Evolutionary conservation across 2,329 filamentous ascomycete genomes (phyloP).

Genomic region (Lecanicillium sp.): DNA sequence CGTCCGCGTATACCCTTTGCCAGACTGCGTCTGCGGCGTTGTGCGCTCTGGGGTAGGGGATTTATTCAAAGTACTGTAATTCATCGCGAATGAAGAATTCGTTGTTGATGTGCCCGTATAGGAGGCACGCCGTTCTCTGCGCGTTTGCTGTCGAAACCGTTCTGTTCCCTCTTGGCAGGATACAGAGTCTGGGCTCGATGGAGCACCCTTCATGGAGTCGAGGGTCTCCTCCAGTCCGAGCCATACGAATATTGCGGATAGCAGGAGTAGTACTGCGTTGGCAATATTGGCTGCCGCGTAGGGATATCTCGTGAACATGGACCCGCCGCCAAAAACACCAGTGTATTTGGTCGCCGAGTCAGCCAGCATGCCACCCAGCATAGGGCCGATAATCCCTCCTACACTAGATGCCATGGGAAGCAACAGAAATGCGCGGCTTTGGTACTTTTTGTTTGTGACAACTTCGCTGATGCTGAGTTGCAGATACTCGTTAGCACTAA

Average conservation of each 20-base stretch:
- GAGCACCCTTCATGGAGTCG: conserved; percentile 37
- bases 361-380: conserved; percentile 62
- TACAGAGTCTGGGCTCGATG: conserved; percentile 34
- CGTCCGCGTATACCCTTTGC: conserved; percentile 36
- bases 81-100: too few species aligned
- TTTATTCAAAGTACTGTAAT: too few species aligned
- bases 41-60: too few species aligned
- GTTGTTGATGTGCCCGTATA: too few species aligned
- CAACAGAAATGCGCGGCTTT: conserved; percentile 65
- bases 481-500: too few species aligned
- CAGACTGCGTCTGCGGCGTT: too few species aligned
- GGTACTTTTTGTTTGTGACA: conserved; percentile 56
- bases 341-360: conserved; percentile 57
- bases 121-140: conserved; percentile 4
- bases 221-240: conserved; percentile 49
- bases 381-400: conserved; percentile 65
- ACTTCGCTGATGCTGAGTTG: conserved; percentile 56
- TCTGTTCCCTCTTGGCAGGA: conserved; percentile 34
- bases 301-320: conserved; percentile 42
- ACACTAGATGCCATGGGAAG: conserved; percentile 72
- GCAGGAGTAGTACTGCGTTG: conserved; percentile 41
- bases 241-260: conserved; percentile 39
- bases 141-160: conserved; percentile 19
- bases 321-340: conserved; percentile 40
- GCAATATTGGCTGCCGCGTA: conserved; percentile 51